These are phyloP conservation scores for Teratosphaeria gauchensis DNA, from an alignment of 2,329 filamentous ascomycete species.

Conservation along the genomic window DNA sequence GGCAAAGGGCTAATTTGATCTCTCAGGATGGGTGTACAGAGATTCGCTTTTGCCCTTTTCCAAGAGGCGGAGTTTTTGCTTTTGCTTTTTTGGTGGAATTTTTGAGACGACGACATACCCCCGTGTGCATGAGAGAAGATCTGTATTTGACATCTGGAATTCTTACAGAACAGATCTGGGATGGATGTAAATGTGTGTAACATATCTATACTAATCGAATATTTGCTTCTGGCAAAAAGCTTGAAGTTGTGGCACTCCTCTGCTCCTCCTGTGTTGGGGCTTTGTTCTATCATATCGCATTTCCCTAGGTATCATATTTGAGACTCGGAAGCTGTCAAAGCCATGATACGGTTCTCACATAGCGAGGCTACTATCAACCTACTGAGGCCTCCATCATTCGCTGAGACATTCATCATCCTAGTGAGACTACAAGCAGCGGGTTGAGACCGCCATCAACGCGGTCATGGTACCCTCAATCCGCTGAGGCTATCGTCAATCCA, in stretches of 20 bases:
- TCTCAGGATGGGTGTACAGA: neutral
- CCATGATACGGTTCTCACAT: no score
- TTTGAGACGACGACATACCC: neutral
- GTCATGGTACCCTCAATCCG: no score
- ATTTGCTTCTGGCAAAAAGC: neutral
- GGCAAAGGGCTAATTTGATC: neutral
- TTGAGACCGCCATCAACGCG: no score
- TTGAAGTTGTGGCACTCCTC: neutral
- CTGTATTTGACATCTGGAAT: neutral
- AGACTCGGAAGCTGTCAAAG: no score
- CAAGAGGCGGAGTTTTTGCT: neutral
- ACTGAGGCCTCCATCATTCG: no score
- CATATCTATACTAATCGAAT: neutral
- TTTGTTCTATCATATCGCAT: no score
- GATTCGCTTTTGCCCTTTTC: neutral
- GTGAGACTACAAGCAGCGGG: no score
- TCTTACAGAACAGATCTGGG: neutral
- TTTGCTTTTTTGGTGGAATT: neutral
- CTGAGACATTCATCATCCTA: no score
- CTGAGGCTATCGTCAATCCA: no score
- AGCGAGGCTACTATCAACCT: no score
- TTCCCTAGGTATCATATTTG: no score
- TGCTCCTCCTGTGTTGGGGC: no score
- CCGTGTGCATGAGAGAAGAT: neutral
- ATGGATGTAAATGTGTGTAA: neutral